Percentiles rank a stretch among this genome's conserved stretches.
These are phyloP conservation scores for Chlamydomonas incerta DNA, from an alignment of 139 green algal genomes.

Conservation along the genomic window DNA sequence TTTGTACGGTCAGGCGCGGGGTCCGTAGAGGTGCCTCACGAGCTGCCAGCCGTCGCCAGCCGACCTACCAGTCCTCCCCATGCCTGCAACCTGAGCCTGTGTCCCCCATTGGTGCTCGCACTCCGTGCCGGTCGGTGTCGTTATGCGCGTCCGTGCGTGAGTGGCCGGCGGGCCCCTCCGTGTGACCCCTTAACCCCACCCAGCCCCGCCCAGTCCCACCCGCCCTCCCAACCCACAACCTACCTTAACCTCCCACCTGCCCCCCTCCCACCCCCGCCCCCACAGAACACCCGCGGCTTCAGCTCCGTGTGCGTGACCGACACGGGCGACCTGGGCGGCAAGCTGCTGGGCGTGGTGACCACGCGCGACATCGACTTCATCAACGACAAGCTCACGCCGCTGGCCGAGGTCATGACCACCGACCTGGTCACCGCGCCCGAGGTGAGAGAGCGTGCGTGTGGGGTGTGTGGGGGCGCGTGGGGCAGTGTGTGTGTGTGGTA, in stretches of 20 bases:
- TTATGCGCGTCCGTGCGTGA: too few species aligned
- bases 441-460: not conserved
- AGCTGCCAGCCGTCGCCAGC: too few species aligned
- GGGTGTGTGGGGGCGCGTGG: not conserved
- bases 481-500: not conserved
- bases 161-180: too few species aligned
- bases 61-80: too few species aligned
- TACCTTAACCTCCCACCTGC: too few species aligned
- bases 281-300: slow-evolving; percentile 50
- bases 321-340: slow-evolving; percentile 81
- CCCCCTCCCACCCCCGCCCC: not conserved
- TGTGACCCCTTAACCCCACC: not conserved
- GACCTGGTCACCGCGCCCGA: slow-evolving; percentile 37
- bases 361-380: slow-evolving; percentile 88
- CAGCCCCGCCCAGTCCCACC: not conserved
- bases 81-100: too few species aligned
- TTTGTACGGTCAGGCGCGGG: too few species aligned
- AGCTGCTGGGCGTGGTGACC: slow-evolving; percentile 90
- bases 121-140: too few species aligned
- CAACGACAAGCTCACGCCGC: slow-evolving; percentile 67
- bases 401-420: slow-evolving; percentile 87
- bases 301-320: slow-evolving; percentile 84
- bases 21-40: too few species aligned
- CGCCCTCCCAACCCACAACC: not conserved
- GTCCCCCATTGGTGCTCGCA: too few species aligned